Percentiles rank a stretch among this genome's conserved stretches.
Evolutionary conservation across 2,329 filamentous ascomycete genomes (phyloP).

Genomic region (Xylaria sp.): DNA sequence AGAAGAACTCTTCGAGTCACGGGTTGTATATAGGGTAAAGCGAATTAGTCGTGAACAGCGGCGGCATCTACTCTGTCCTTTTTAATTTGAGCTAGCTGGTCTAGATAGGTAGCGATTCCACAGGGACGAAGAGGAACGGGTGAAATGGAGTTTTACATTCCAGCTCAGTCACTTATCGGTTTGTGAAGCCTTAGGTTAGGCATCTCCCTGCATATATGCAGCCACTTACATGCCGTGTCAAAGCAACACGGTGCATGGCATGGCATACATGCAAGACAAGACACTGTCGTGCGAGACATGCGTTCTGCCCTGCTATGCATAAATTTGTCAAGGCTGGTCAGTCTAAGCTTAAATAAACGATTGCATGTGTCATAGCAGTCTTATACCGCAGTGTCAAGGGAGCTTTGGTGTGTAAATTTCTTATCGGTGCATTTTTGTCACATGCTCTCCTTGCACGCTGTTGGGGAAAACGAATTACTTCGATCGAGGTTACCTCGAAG

Average conservation of each 20-base stretch:
- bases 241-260: not conserved
- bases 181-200: not conserved
- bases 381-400: no score
- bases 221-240: not conserved
- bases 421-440: no score
- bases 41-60: not conserved
- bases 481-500: no score
- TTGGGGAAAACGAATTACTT: no score
- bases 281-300: not conserved
- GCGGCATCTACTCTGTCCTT: not conserved
- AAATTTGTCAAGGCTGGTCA: no score
- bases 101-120: constrained; percentile 19
- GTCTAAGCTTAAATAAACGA: no score
- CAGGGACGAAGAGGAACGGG: not conserved
- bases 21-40: constrained; percentile 22
- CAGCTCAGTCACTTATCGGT: not conserved
- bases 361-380: no score
- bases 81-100: constrained; percentile 17
- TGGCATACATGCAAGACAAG: not conserved
- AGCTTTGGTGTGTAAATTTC: no score
- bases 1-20: constrained; percentile 3
- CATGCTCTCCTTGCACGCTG: no score
- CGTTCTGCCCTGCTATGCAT: no score
- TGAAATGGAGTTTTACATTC: constrained; percentile 4
- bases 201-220: not conserved